Conservation (phyloP, 768 basidiomycete genomes). For the Gautieria morchelliformis region DNA sequence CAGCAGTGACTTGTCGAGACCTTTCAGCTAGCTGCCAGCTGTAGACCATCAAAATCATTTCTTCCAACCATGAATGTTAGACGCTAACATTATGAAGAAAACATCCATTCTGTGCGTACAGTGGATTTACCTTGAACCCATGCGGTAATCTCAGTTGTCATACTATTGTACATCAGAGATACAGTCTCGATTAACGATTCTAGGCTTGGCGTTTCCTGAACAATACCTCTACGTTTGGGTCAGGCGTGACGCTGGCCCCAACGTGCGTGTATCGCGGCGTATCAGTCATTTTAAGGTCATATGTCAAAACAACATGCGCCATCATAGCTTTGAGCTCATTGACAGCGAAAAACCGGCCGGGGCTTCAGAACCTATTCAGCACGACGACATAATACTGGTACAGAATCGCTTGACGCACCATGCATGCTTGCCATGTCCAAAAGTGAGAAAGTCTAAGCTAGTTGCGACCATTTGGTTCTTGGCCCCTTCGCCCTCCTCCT, state of each 20-base stretch:
- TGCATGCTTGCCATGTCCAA: slow-evolving; percentile 31
- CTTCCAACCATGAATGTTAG: too few species aligned
- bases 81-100: too few species aligned
- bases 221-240: slow-evolving; percentile 15
- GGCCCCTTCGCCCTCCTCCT: slow-evolving; percentile 22
- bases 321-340: slow-evolving; percentile 12
- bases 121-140: too few species aligned
- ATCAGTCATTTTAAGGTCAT: slow-evolving; percentile 22
- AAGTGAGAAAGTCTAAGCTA: slow-evolving; percentile 23
- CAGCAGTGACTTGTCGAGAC: too few species aligned
- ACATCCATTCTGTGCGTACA: too few species aligned
- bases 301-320: slow-evolving; percentile 17
- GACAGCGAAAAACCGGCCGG: slow-evolving; percentile 11
- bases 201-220: slow-evolving; percentile 9
- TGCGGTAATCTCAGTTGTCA: too few species aligned
- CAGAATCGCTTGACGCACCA: slow-evolving; percentile 8
- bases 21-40: too few species aligned
- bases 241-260: slow-evolving; percentile 11
- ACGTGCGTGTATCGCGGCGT: slow-evolving; percentile 15
- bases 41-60: too few species aligned
- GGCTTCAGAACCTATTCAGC: background rate
- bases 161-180: too few species aligned
- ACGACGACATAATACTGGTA: background rate
- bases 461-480: slow-evolving; percentile 30
- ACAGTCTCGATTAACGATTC: background rate